These are phyloP conservation scores for Solanum habrochaites DNA, from an alignment of 257 asterid genomes.

Conservation along the genomic window DNA sequence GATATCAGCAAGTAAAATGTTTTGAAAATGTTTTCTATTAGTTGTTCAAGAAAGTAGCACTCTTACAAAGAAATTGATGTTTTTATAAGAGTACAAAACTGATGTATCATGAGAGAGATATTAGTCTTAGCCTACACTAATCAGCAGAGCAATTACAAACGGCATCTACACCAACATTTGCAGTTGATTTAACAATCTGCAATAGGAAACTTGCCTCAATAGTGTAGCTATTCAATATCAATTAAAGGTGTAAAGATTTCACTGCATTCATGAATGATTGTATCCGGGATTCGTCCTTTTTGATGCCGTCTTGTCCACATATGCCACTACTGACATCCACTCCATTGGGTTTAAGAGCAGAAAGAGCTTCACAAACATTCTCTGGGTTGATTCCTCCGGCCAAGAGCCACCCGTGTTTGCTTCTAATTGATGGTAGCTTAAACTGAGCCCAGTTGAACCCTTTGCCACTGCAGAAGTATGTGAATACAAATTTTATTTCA, in stretches of 20 bases:
- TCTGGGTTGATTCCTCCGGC: conserved; percentile 84
- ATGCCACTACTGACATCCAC: conserved; percentile 95
- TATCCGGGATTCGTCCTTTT: conserved; percentile 55
- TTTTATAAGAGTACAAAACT: background rate
- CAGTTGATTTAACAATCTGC: background rate
- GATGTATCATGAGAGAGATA: background rate
- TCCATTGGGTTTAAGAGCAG: conserved; percentile 64
- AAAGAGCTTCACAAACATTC: conserved; percentile 57
- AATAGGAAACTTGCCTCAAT: background rate
- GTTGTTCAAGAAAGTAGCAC: background rate
- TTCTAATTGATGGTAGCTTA: conserved; percentile 47
- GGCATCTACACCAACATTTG: background rate
- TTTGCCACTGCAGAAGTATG: conserved; percentile 51
- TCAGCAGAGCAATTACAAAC: background rate
- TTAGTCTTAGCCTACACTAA: background rate
- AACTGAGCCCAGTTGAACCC: conserved; percentile 78
- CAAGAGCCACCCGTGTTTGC: conserved; percentile 83
- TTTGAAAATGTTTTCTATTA: background rate
- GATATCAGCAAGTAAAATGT: background rate
- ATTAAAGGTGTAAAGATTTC: conserved; percentile 30
- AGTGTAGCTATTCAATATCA: background rate
- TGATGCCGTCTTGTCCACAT: conserved; percentile 70
- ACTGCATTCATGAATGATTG: conserved; percentile 59
- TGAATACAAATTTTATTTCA: background rate
- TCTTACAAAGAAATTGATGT: background rate